Evolutionary conservation across 2,329 filamentous ascomycete genomes (phyloP).

Genomic region (Reticulascus tulasneorum): DNA sequence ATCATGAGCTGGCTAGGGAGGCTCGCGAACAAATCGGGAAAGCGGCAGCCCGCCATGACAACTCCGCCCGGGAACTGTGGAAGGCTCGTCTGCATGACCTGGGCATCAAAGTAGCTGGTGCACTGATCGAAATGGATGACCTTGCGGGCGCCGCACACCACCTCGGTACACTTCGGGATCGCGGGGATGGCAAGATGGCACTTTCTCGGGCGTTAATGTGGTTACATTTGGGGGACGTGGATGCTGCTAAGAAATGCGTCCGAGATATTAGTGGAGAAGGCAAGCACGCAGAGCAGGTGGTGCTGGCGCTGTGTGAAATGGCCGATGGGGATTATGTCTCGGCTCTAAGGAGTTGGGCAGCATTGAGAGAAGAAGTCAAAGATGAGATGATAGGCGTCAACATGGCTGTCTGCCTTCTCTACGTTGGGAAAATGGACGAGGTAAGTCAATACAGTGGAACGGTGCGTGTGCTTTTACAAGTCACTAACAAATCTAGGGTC

Average conservation of each 20-base stretch:
- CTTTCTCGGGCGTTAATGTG: conserved; percentile 63
- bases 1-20: conserved; percentile 83
- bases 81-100: conserved; percentile 68
- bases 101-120: conserved; percentile 62
- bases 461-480: no score
- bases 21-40: conserved; percentile 58
- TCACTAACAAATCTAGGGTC: conserved; percentile 47
- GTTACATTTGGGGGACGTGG: conserved; percentile 74
- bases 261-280: conserved; percentile 18
- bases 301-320: conserved; percentile 71
- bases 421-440: conserved; percentile 71
- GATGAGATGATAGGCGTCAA: conserved; percentile 78
- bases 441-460: conserved; percentile 45
- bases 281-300: conserved; percentile 40
- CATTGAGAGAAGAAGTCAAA: conserved; percentile 32
- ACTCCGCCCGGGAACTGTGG: conserved; percentile 63
- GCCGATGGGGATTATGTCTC: conserved; percentile 68
- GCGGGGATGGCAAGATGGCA: conserved; percentile 35
- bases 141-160: conserved; percentile 73
- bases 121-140: conserved; percentile 83
- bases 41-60: conserved; percentile 39
- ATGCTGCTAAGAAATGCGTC: conserved; percentile 58
- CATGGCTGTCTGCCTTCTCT: conserved; percentile 77
- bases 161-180: conserved; percentile 53
- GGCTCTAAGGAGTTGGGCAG: conserved; percentile 61